Conservation (phyloP, 805 yeast species). For the Kurtzmaniella cleridarum region DNA sequence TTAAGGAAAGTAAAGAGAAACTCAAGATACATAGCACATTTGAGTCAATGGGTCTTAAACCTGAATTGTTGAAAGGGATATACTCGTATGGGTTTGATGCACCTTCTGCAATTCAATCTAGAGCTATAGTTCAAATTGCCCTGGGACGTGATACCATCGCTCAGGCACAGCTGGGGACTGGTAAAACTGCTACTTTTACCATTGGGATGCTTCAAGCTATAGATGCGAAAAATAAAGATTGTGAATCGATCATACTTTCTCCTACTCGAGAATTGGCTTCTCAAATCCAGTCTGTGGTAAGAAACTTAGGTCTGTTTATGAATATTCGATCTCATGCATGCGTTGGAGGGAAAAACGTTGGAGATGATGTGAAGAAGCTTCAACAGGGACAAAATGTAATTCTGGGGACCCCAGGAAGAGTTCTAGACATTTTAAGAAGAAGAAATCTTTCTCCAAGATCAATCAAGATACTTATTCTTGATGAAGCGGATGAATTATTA, state of each 20-base stretch:
- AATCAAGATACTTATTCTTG: constrained; percentile 83
- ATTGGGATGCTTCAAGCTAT: constrained; percentile 88
- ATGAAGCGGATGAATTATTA: constrained; percentile 95
- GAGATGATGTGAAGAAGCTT: constrained; percentile 72
- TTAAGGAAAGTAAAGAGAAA: constrained; percentile 45
- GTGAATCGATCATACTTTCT: constrained; percentile 86
- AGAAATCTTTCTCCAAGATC: constrained; percentile 67
- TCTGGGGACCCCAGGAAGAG: constrained; percentile 98
- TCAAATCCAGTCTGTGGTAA: constrained; percentile 86
- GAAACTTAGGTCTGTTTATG: constrained; percentile 83
- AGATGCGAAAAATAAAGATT: constrained; percentile 63
- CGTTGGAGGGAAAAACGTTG: constrained; percentile 86
- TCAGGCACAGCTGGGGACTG: constrained; percentile 99
- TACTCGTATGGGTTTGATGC: constrained; percentile 91
- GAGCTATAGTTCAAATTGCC: constrained; percentile 94
- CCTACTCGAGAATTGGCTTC: constrained; percentile 96
- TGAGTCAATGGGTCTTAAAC: constrained; percentile 38
- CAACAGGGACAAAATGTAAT: constrained; percentile 83
- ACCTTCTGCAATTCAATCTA: constrained; percentile 96
- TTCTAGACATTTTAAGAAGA: constrained; percentile 83
- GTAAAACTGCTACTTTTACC: constrained; percentile 97
- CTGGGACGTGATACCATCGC: constrained; percentile 94
- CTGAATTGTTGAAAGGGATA: constrained; percentile 46
- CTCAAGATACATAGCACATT: constrained; percentile 47
- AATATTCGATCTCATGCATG: constrained; percentile 84